Percentiles rank a stretch among this genome's conserved stretches.
Evolutionary conservation across 2,329 filamentous ascomycete species (phyloP).

Genomic region (Parastagonospora avenae): DNA sequence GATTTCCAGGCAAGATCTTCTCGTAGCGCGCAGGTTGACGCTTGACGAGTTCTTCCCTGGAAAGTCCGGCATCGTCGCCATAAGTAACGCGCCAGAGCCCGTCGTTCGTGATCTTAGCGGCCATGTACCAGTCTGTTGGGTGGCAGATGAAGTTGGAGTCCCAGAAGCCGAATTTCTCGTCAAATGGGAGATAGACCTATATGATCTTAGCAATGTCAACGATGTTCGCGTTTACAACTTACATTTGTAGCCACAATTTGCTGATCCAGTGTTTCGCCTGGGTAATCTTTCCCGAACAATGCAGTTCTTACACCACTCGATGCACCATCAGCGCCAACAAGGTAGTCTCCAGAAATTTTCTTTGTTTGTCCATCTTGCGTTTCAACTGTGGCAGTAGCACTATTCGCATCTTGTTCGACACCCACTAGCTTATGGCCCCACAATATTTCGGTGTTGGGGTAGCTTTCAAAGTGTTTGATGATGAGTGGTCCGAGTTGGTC

Average conservation of each 20-base stretch:
- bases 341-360: slow-evolving; percentile 34
- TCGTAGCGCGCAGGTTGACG: slow-evolving; percentile 63
- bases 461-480: slow-evolving; percentile 34
- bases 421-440: slow-evolving; percentile 40
- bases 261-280: slow-evolving; percentile 64
- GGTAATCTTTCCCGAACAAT: slow-evolving; percentile 52
- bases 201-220: slow-evolving; percentile 1
- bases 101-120: slow-evolving; percentile 63
- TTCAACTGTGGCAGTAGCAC: slow-evolving; percentile 35
- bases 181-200: slow-evolving; percentile 65
- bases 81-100: slow-evolving; percentile 69
- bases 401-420: slow-evolving; percentile 37
- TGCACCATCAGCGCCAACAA: slow-evolving; percentile 44
- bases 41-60: slow-evolving; percentile 57
- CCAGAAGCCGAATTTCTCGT: slow-evolving; percentile 59
- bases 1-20: slow-evolving; percentile 63
- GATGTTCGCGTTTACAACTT: slow-evolving; percentile 18
- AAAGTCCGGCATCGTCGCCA: slow-evolving; percentile 61
- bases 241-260: slow-evolving; percentile 69
- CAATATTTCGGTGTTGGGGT: slow-evolving; percentile 31
- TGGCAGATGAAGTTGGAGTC: slow-evolving; percentile 67
- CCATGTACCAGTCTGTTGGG: slow-evolving; percentile 67
- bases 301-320: slow-evolving; percentile 38
- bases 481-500: slow-evolving; percentile 38
- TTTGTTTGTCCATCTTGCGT: slow-evolving; percentile 30